Percentiles rank a stretch among this genome's conserved stretches.
Evolutionary conservation across 495 filamentous ascomycete genomes (phyloP).

Genomic region (Evernia prunastri): DNA sequence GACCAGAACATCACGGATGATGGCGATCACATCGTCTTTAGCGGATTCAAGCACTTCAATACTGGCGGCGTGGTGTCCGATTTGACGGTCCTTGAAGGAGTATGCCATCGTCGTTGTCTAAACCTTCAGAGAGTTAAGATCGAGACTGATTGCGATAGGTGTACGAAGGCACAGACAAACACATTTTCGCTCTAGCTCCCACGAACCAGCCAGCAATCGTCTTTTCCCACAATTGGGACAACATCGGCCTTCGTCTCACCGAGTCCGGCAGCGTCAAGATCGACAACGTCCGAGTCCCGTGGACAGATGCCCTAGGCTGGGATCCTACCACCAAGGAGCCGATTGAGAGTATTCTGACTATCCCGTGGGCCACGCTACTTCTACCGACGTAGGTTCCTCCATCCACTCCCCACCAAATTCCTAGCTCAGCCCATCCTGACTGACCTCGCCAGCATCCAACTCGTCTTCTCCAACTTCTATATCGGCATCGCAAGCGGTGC

Average conservation of each 20-base stretch:
- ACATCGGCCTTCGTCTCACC: slow-evolving; percentile 52
- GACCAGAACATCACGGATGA: slow-evolving; percentile 48
- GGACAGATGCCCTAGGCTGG: slow-evolving; percentile 56
- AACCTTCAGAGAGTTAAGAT: background rate
- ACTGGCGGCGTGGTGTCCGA: slow-evolving; percentile 57
- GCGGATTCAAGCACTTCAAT: slow-evolving; percentile 55
- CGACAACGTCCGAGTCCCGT: slow-evolving; percentile 46
- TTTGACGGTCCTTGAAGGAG: slow-evolving; percentile 56
- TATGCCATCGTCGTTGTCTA: background rate
- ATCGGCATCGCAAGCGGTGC: slow-evolving; percentile 52
- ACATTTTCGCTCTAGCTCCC: slow-evolving; percentile 52
- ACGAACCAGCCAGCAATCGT: slow-evolving; percentile 49
- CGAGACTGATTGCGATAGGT: slow-evolving; percentile 19
- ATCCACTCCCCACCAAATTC: background rate
- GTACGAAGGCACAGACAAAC: slow-evolving; percentile 45
- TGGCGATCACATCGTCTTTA: slow-evolving; percentile 48
- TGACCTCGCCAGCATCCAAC: slow-evolving; percentile 40
- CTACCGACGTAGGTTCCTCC: slow-evolving; percentile 45
- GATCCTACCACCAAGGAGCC: slow-evolving; percentile 40
- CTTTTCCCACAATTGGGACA: slow-evolving; percentile 57
- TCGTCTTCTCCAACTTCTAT: slow-evolving; percentile 59
- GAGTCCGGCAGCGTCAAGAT: slow-evolving; percentile 55
- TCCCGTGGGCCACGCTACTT: slow-evolving; percentile 46
- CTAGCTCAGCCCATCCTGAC: background rate
- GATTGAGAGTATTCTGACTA: slow-evolving; percentile 38